Evolutionary conservation across 2,329 filamentous ascomycete species (phyloP).

Genomic region (Pseudogymnoascus sp.): DNA sequence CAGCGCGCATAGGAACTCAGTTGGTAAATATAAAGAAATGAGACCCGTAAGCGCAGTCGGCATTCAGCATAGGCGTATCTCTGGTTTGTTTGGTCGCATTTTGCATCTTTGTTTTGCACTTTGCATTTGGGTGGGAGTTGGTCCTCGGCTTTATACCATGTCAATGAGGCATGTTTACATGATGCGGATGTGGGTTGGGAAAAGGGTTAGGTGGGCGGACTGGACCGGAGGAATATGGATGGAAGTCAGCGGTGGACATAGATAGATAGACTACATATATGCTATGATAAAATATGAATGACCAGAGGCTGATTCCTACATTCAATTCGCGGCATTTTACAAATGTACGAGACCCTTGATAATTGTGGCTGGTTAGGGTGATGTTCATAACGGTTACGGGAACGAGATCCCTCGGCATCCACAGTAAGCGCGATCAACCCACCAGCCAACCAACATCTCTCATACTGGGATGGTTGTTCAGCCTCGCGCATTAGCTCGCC

Average conservation of each 20-base stretch:
- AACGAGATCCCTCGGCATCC: slow-evolving; percentile 3
- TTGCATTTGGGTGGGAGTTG: slow-evolving; percentile 7
- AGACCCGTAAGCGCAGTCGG: slow-evolving; percentile 2
- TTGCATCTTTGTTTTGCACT: slow-evolving; percentile 6
- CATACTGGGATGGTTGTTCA: neutral
- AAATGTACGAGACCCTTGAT: neutral
- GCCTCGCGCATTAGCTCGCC: slow-evolving; percentile 4
- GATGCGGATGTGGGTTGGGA: neutral
- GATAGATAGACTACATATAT: slow-evolving; percentile 7
- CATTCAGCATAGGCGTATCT: slow-evolving; percentile 7
- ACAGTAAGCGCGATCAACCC: slow-evolving; percentile 1
- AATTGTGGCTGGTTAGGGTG: neutral
- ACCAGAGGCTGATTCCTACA: neutral
- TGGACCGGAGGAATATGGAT: neutral
- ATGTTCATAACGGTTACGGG: slow-evolving; percentile 4
- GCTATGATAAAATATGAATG: slow-evolving; percentile 1
- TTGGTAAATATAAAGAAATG: slow-evolving; percentile 6
- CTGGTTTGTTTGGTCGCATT: slow-evolving; percentile 7
- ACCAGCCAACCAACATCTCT: neutral
- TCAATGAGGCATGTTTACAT: slow-evolving; percentile 8
- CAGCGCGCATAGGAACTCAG: slow-evolving; percentile 17
- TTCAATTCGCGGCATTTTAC: neutral
- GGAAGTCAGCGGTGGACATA: neutral
- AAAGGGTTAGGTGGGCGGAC: neutral
- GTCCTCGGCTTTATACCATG: slow-evolving; percentile 5